A percentile compares a stretch with the other conserved stretches of the same genome.
Conservation (phyloP, 2,329 filamentous ascomycete species). For the Botrytis cinerea region DNA sequence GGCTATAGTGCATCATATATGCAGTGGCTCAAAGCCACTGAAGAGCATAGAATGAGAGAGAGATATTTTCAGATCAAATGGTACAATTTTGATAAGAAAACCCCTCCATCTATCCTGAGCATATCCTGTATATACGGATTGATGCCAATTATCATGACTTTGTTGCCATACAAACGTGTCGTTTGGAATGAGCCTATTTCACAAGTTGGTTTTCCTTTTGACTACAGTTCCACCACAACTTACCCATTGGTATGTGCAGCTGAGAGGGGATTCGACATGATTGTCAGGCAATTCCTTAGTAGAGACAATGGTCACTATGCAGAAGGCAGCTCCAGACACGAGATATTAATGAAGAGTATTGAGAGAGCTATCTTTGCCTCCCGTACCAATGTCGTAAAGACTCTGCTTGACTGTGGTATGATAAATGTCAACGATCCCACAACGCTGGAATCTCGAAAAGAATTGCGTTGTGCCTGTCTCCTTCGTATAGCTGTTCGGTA, state of each 20-base stretch:
- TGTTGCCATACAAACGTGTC: accelerated
- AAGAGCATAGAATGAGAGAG: too few species aligned
- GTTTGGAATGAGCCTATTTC: not conserved
- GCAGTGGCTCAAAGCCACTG: too few species aligned
- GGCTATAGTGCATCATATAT: not conserved
- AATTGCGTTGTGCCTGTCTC: too few species aligned
- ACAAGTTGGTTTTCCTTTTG: too few species aligned
- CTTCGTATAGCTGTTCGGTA: not conserved
- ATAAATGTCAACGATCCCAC: not conserved
- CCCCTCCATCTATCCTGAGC: not conserved
- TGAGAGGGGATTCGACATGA: not conserved
- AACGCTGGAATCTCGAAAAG: too few species aligned
- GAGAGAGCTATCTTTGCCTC: too few species aligned
- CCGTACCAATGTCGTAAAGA: not conserved
- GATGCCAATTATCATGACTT: not conserved
- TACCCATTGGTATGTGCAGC: not conserved
- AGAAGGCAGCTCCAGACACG: not conserved
- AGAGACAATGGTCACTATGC: accelerated
- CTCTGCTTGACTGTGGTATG: not conserved
- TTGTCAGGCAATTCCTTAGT: not conserved
- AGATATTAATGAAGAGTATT: too few species aligned
- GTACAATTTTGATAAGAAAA: too few species aligned
- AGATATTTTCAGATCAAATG: too few species aligned
- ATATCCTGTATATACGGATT: not conserved
- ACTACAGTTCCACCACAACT: too few species aligned